Evolutionary conservation across 129 eudicot species (phyloP), one percentile per base, ranked within the genome.

Genomic region (Helianthus tuberosus): DNA sequence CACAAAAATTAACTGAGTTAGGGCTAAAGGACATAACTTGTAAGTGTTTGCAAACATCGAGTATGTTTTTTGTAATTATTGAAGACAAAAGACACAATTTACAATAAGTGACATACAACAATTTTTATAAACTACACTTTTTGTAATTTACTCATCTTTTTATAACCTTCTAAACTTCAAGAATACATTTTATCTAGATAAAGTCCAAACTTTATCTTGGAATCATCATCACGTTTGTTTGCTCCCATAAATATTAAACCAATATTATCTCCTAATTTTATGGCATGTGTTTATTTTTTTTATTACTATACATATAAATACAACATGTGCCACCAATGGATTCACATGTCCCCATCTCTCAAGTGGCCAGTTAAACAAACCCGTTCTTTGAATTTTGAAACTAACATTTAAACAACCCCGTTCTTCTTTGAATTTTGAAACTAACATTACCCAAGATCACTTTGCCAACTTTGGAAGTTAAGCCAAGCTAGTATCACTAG

Each of bases 221-320:
- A 78, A 65, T 72, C 73, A 72, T 44, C 59, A 71, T 68, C 75
- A 58, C 54, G 14, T 69, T 79, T 54, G 59, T 14, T 43, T 35
- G 51, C 41, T 52, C 38, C 52, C 68, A 59, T 44, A 16, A 54
- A 39, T 25, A 35, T 14, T 68, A 47, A 68, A 59, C 71, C 51
- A 27, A 72, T 20, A 23, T 64, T 20, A 64, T 50, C 14, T 65
- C 81, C 73, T 64, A 44, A 29, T 64, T 72, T 41, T 68, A 44
- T 53, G 82, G 77, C 73, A 79, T 79, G 78, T 79, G 82, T 64
- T 64, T 61, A 12, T 17, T 8, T 41, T 20, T 27, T 27, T 62
- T 27, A 51, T 54, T 17, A 4, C 69, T 51, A 12, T 11, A 60
- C 5, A 32, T 32, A 32, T 32, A 32, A 71, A 71, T 1, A 63